Conservation (phyloP, 108 stramenopile genomes). For the Nitzschia sp. region DNA sequence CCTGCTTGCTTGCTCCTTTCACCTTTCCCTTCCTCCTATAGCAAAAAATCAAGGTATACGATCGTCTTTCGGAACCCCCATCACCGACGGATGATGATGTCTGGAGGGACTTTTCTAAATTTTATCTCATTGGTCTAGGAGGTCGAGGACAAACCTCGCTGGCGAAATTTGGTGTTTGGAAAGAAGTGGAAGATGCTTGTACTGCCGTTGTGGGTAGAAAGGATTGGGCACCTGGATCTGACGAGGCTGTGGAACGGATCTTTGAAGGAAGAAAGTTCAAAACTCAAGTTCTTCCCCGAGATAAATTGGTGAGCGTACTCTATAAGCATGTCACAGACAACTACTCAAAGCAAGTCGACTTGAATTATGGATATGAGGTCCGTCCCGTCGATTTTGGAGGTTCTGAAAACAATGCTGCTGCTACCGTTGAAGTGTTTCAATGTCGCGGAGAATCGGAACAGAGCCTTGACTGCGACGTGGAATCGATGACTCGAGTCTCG, state of each 20-base stretch:
- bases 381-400: slow-evolving; percentile 52
- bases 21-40: no score
- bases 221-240: slow-evolving; percentile 79
- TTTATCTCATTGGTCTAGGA: slow-evolving; percentile 77
- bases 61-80: slow-evolving; percentile 56
- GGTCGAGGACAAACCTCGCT: slow-evolving; percentile 80
- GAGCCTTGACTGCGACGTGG: slow-evolving; percentile 8
- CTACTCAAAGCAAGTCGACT: slow-evolving; percentile 46
- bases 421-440: slow-evolving; percentile 20
- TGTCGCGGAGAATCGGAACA: slow-evolving; percentile 3
- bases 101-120: slow-evolving; percentile 66
- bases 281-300: slow-evolving; percentile 75
- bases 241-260: slow-evolving; percentile 68
- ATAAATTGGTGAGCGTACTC: slow-evolving; percentile 76
- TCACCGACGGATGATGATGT: slow-evolving; percentile 56
- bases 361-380: slow-evolving; percentile 64
- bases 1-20: no score
- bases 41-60: slow-evolving; percentile 58
- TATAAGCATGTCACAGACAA: slow-evolving; percentile 56
- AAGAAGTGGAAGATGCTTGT: slow-evolving; percentile 53
- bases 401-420: not conserved
- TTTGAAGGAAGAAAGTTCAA: slow-evolving; percentile 59
- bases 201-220: slow-evolving; percentile 72
- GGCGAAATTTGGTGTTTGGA: slow-evolving; percentile 70
- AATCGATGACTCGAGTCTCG: slow-evolving; percentile 14